These are phyloP conservation scores for Boletus tylopilopsis DNA, from an alignment of 768 basidiomycete genomes.

Conservation along the genomic window DNA sequence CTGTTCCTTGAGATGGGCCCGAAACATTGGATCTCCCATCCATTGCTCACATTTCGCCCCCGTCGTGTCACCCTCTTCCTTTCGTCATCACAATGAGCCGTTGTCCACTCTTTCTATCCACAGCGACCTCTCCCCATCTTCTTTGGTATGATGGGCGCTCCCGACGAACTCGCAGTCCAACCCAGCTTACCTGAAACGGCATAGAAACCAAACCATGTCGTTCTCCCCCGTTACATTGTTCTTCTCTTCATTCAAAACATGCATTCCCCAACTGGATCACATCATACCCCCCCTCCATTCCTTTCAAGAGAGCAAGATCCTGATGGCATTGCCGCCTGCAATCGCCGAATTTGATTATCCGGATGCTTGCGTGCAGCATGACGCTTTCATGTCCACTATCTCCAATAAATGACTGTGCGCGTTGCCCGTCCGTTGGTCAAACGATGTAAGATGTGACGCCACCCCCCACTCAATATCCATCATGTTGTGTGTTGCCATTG, in stretches of 20 bases:
- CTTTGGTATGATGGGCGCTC: constrained; percentile 13
- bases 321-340: background rate
- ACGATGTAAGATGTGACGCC: too few species aligned
- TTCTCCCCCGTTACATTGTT: constrained; percentile 10
- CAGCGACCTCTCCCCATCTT: constrained; percentile 6
- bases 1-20: constrained; percentile 12
- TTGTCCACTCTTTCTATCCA: background rate
- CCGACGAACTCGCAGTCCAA: constrained; percentile 11
- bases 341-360: constrained; percentile 15
- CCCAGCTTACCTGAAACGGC: constrained; percentile 14
- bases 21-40: constrained; percentile 9
- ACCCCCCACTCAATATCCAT: background rate
- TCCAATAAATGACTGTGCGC: constrained; percentile 15
- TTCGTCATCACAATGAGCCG: constrained; percentile 1
- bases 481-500: background rate
- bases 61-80: background rate
- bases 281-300: constrained; percentile 11
- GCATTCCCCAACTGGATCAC: background rate
- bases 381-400: background rate
- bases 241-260: constrained; percentile 2
- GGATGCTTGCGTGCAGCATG: constrained; percentile 10
- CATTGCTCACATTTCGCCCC: constrained; percentile 1
- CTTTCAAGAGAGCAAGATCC: background rate
- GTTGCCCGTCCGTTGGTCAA: too few species aligned
- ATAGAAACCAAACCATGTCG: constrained; percentile 17